Conservation (phyloP, 1,139 yeast species). For the Pichia sp. region DNA sequence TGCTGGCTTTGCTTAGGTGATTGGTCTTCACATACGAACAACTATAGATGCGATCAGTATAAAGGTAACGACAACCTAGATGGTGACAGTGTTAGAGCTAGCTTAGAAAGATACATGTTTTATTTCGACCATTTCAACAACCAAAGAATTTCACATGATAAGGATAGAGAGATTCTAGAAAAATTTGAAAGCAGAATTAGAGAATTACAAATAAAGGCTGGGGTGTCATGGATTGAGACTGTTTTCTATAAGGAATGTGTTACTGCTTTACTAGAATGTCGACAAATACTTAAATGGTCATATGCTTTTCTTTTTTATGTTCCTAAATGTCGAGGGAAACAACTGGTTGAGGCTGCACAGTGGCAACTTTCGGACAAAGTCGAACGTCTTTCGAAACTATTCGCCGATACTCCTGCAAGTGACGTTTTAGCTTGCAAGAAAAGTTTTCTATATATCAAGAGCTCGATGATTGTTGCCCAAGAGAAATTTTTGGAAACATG, state of each 20-base stretch:
- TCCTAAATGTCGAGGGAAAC: constrained; percentile 41
- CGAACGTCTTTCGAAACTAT: constrained; percentile 72
- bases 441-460: constrained; percentile 35
- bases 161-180: constrained; percentile 61
- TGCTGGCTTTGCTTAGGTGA: constrained; percentile 89
- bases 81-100: neutral
- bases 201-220: constrained; percentile 56
- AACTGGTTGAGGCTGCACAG: constrained; percentile 73
- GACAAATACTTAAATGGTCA: constrained; percentile 86
- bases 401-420: constrained; percentile 47
- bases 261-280: constrained; percentile 57
- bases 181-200: constrained; percentile 63
- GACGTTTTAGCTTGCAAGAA: constrained; percentile 45
- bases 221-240: constrained; percentile 85
- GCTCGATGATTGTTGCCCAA: constrained; percentile 19
- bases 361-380: constrained; percentile 66
- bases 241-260: constrained; percentile 78
- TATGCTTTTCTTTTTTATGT: constrained; percentile 77
- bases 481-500: constrained; percentile 22
- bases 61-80: constrained; percentile 35
- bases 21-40: constrained; percentile 71
- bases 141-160: constrained; percentile 73
- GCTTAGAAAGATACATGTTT: constrained; percentile 64
- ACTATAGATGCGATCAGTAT: constrained; percentile 65
- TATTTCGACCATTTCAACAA: constrained; percentile 71